phyloP scores from a whole-genome alignment of 164 flowering plant genomes.

The Stephania yunnanensis region DNA sequence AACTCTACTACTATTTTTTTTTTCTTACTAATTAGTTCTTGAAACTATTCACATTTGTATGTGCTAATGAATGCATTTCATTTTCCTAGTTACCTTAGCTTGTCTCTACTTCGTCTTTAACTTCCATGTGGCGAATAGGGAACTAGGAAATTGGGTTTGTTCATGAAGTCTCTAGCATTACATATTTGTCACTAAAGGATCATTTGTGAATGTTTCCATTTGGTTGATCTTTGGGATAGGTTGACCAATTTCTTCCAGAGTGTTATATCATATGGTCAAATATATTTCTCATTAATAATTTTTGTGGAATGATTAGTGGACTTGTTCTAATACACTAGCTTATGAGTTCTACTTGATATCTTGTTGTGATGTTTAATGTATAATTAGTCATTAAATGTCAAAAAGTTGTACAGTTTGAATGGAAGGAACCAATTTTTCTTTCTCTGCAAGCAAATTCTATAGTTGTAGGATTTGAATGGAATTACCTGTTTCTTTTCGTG shows the following conservation, averaged over 20 bases:
- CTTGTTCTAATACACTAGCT: background rate
- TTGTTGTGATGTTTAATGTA: background rate
- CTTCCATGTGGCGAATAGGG: too few relatives aligned
- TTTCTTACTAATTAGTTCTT: too few relatives aligned
- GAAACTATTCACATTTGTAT: too few relatives aligned
- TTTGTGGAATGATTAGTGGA: background rate
- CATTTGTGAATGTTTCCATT: background rate
- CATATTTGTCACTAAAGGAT: background rate
- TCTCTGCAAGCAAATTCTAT: conserved; percentile 54
- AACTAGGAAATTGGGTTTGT: background rate
- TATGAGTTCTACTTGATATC: background rate
- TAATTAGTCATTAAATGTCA: background rate
- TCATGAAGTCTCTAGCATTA: background rate
- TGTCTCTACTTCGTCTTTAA: too few relatives aligned
- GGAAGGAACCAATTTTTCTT: background rate
- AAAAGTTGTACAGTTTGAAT: background rate
- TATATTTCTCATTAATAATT: background rate
- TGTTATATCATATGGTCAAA: background rate
- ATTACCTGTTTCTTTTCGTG: conserved; percentile 31
- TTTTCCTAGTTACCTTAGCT: too few relatives aligned
- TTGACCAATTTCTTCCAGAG: background rate
- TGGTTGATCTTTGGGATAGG: background rate
- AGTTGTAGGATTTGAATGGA: conserved; percentile 84
- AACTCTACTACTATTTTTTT: too few relatives aligned
- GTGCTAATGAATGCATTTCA: too few relatives aligned